Evolutionary conservation across 345 rosid genomes (phyloP).

Genomic region (Aegle marmelos): DNA sequence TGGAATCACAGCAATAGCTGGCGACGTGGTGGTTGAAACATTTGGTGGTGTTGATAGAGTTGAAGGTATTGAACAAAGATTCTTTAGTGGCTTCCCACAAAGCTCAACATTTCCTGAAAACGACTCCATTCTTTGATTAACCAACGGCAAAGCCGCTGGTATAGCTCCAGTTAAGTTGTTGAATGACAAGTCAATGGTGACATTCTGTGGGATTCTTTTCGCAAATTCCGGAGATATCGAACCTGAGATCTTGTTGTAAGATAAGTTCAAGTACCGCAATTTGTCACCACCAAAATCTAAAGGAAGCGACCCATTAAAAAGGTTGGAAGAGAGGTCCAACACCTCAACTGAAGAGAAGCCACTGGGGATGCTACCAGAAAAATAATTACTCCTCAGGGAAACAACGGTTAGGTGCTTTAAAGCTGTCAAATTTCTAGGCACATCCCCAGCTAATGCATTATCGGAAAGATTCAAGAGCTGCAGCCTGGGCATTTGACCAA

Average conservation of each 20-base stretch:
- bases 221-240: constrained; percentile 57
- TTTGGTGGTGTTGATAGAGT: constrained; percentile 73
- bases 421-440: constrained; percentile 47
- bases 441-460: constrained; percentile 64
- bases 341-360: constrained; percentile 53
- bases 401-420: constrained; percentile 56
- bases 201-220: constrained; percentile 44
- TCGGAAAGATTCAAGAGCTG: constrained; percentile 69
- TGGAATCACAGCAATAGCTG: constrained; percentile 93
- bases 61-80: constrained; percentile 74
- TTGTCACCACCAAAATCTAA: constrained; percentile 48
- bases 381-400: constrained; percentile 61
- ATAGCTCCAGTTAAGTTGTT: constrained; percentile 84
- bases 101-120: constrained; percentile 61
- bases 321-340: constrained; percentile 81
- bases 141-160: constrained; percentile 52
- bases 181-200: constrained; percentile 73
- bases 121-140: constrained; percentile 51
- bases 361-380: constrained; percentile 54
- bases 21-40: constrained; percentile 50
- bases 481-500: constrained; percentile 40
- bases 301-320: constrained; percentile 67
- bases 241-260: constrained; percentile 71
- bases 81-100: constrained; percentile 84
- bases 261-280: constrained; percentile 61